phyloP scores from a whole-genome alignment of 768 basidiomycete species.

The Suillus americanus region DNA sequence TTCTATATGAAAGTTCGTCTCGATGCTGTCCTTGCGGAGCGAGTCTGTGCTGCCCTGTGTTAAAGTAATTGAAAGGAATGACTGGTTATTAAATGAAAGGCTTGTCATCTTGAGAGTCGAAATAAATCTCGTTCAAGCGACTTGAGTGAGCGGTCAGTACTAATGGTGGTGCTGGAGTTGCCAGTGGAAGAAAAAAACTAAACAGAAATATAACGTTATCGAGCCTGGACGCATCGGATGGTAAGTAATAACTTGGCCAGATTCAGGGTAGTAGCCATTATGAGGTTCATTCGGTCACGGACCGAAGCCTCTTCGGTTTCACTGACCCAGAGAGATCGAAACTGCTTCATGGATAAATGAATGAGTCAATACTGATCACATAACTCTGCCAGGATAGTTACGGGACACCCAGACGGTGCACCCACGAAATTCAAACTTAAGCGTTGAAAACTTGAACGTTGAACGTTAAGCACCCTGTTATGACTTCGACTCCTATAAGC shows the following conservation, averaged over 20 bases:
- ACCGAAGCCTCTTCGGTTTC: conserved; percentile 1
- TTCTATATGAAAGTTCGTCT: background rate
- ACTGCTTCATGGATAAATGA: background rate
- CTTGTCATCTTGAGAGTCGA: background rate
- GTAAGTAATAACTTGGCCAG: background rate
- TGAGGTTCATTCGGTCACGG: background rate
- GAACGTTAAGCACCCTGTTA: too few relatives aligned
- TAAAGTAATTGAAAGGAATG: background rate
- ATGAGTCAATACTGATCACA: background rate
- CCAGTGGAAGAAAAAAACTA: background rate
- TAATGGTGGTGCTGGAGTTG: background rate
- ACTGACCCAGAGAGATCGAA: background rate
- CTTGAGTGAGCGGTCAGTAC: background rate
- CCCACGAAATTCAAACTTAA: too few relatives aligned
- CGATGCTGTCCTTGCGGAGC: background rate
- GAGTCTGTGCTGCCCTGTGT: background rate
- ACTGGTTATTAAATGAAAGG: conserved; percentile 5
- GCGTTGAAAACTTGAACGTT: too few relatives aligned
- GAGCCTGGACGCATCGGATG: background rate
- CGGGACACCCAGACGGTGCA: too few relatives aligned
- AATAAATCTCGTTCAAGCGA: background rate
- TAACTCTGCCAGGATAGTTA: background rate
- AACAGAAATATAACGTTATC: background rate
- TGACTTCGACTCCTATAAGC: too few relatives aligned
- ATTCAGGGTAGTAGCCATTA: background rate